Base-by-base conservation (phyloP, 1,139 yeast species). In the Torulaspora pretoriensis region DNA sequence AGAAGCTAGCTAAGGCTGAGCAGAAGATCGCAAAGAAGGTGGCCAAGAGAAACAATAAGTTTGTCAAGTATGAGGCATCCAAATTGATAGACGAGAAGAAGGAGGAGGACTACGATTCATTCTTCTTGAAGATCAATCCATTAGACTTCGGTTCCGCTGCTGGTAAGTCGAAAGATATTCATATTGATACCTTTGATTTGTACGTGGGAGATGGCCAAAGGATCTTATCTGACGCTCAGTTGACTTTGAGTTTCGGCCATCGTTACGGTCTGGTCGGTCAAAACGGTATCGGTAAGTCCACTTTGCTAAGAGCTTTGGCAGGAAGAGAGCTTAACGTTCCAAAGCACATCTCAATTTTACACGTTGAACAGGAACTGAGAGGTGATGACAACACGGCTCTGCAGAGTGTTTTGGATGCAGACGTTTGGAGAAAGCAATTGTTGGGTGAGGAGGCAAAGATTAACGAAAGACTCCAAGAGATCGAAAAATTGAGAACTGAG, bases 281-380 rank as follows among this genome's bases (percentile, higher is more conserved):
- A 64, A 92, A 92, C 71, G 99, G 99, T 89, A 89, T 94, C 59
- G 99, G 99, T 82, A 92, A 92, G 65, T 90, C 97, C 34, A 92
- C 98, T 0, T 71, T 92, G 46, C 73, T 92, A 60, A 77, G 88
- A 57, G 99, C 99, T 0, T 72, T 92, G 43, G 83, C 97, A 0
- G 80, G 95, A 65, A 83, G 99, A 77, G 98, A 92, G 65, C 74
- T 92, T 55, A 81, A 88, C 47, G 84, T 92, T 55, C 97, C 98
- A 13, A 88, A 87, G 57, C 97, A 92, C 65, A 89, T 92, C 52
- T 86, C 97, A 2, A 87, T 92, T 68, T 74, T 92, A 54, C 97
- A 92, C 61, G 99, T 92, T 46, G 99, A 92, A 65, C 99, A 92
- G 75, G 99, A 92, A 73, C 79, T 92, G 44, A 76, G 80, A 57